Evolutionary conservation across 805 yeast genomes (phyloP), one percentile per base, ranked within the genome.

Genomic region (Cyberlindnera galapagoensis): DNA sequence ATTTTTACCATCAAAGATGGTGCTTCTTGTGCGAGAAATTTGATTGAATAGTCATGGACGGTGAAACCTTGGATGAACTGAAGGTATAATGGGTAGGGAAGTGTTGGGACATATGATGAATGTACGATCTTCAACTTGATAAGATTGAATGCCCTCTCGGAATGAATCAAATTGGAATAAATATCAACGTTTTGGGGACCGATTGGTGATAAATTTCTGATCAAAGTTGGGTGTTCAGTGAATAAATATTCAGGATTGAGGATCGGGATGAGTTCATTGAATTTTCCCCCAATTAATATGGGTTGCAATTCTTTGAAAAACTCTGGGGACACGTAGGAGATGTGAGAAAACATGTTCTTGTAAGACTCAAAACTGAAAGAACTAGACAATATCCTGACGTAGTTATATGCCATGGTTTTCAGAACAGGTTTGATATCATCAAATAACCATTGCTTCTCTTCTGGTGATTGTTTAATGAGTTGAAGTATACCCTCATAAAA

Each of bases 1-100:
- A 49, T 19, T 16, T 40, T 43, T 25, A 46, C 48, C 53, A 51
- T 46, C 5, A 51, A 39, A 13, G 38, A 46, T 15, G 54, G 53
- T 4, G 44, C 15, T 4, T 42, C 39, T 5, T 23, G 18, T 4
- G 47, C 16, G 9, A 51, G 34, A 14, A 37, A 47, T 1, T n/a
- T 9, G 1, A 41, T 18, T 3, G 48, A 31, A 25, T 48, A 38
- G 1, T 26, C 23, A 24, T 23, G 35, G 9, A 32, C 25, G 3
- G 49, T 20, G 3, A 51, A 13, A 1, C 21, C 21, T 3, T 27
- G 21, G 4, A 44, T 23, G 1, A 51, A 21, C 2, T 42, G 47
- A 26, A 51, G 35, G 4, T 45, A 16, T n/a, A 49, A 47, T 12
- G 47, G 21, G 19, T 47, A 49, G 5, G 52, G 46, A 1, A 47